These are phyloP conservation scores for Aspergillus sp. DNA, from an alignment of 2,329 filamentous ascomycete species.

Conservation along the genomic window DNA sequence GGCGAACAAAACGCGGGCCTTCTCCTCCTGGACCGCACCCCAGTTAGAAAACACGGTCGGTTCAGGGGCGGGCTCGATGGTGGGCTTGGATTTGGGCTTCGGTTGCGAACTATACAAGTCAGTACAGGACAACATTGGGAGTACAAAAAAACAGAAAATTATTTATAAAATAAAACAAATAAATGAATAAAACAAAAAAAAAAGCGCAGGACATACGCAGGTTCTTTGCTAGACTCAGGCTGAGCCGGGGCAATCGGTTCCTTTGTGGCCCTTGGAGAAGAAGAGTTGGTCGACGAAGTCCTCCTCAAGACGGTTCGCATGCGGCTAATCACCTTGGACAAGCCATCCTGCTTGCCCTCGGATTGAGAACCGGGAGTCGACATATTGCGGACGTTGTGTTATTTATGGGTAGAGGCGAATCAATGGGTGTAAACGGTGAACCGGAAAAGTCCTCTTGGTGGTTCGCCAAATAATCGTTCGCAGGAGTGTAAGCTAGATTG, in stretches of 20 bases:
- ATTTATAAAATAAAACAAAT: too few relatives aligned
- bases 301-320: slow-evolving; percentile 39
- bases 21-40: slow-evolving; percentile 43
- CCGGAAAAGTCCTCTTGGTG: background rate
- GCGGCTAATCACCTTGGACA: slow-evolving; percentile 41
- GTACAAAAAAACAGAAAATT: background rate
- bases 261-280: background rate
- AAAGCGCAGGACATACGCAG: slow-evolving; percentile 6
- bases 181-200: background rate
- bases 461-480: background rate
- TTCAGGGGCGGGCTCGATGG: slow-evolving; percentile 13
- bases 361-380: slow-evolving; percentile 19
- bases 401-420: background rate
- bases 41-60: slow-evolving; percentile 31
- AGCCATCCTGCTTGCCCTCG: slow-evolving; percentile 32
- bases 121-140: background rate
- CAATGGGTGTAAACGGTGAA: background rate
- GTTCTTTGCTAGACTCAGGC: slow-evolving; percentile 9
- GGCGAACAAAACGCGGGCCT: slow-evolving; percentile 46
- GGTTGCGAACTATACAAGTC: slow-evolving; percentile 1
- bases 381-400: slow-evolving; percentile 19
- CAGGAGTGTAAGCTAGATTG: background rate
- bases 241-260: background rate
- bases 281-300: slow-evolving; percentile 28
- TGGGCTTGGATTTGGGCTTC: slow-evolving; percentile 5